phyloP scores from a whole-genome alignment of 345 rosid species.

The Gossypium anomalum region DNA sequence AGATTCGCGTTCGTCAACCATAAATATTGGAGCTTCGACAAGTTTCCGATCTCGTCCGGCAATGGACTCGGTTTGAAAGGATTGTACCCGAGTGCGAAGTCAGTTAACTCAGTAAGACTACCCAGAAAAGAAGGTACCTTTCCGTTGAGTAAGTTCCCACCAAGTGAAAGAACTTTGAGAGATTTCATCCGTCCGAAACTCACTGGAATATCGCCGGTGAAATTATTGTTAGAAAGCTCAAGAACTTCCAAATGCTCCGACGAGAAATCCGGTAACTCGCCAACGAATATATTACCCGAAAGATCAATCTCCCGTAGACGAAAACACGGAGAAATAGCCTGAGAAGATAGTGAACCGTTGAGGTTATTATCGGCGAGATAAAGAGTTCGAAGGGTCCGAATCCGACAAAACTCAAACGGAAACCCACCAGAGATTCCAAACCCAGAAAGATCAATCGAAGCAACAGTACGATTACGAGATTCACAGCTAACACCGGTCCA shows the following conservation, averaged over 20 bases:
- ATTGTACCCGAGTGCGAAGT: constrained; percentile 37
- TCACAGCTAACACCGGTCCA: constrained; percentile 69
- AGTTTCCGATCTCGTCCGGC: constrained; percentile 45
- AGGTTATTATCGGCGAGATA: constrained; percentile 34
- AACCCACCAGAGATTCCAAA: constrained; percentile 44
- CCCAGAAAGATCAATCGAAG: constrained; percentile 44
- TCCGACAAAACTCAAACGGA: constrained; percentile 56
- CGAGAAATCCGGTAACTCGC: constrained; percentile 52
- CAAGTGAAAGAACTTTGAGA: constrained; percentile 31
- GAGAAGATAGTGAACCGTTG: constrained; percentile 38
- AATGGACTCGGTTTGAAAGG: constrained; percentile 36
- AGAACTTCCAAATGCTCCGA: constrained; percentile 35
- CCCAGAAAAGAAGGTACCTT: constrained; percentile 45
- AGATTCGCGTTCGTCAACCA: constrained; percentile 28
- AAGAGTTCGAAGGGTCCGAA: constrained; percentile 49
- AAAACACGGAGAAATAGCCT: constrained; percentile 46
- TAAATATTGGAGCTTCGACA: constrained; percentile 46
- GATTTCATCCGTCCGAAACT: constrained; percentile 42
- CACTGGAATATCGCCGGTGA: constrained; percentile 49
- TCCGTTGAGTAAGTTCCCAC: constrained; percentile 38
- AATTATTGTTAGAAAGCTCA: constrained; percentile 40
- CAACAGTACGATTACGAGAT: constrained; percentile 27
- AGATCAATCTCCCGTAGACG: constrained; percentile 37
- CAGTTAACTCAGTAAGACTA: constrained; percentile 46
- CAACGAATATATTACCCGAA: constrained; percentile 36